phyloP scores from a whole-genome alignment of 805 yeast genomes.

The Sungouiella blattae region DNA sequence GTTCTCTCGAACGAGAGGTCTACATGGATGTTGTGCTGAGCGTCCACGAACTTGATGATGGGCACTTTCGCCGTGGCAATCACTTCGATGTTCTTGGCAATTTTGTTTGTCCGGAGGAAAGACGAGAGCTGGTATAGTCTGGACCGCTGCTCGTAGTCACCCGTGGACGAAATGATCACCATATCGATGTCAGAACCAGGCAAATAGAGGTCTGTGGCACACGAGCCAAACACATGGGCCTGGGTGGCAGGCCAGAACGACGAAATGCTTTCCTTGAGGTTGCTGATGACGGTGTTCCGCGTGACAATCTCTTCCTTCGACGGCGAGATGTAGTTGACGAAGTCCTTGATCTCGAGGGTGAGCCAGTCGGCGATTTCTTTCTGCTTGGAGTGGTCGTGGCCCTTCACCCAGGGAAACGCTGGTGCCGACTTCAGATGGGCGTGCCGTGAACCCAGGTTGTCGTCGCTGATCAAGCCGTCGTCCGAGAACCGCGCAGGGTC shows the following conservation, averaged over 20 bases:
- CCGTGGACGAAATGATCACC: conserved; percentile 67
- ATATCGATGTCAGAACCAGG: conserved; percentile 97
- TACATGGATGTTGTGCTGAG: conserved; percentile 63
- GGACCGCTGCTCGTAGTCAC: conserved; percentile 60
- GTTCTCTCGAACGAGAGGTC: conserved; percentile 88
- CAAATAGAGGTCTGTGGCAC: conserved; percentile 85
- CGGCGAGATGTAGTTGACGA: conserved; percentile 83
- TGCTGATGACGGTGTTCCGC: conserved; percentile 62
- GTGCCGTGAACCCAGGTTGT: conserved; percentile 24
- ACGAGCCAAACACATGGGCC: conserved; percentile 87
- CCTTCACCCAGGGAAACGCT: conserved; percentile 70
- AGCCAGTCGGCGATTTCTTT: conserved; percentile 83
- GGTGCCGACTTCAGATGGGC: conserved; percentile 20
- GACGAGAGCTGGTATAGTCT: conserved; percentile 71
- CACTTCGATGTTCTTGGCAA: conserved; percentile 76
- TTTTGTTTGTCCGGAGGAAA: conserved; percentile 52
- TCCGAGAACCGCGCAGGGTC: conserved; percentile 23
- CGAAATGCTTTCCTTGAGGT: conserved; percentile 50
- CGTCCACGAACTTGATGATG: conserved; percentile 85
- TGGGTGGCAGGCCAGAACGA: conserved; percentile 75
- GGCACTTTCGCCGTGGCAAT: conserved; percentile 92
- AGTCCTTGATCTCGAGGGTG: conserved; percentile 79
- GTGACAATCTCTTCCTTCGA: conserved; percentile 64
- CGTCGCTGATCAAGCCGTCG: conserved; percentile 33
- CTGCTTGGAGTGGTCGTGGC: conserved; percentile 73